These are phyloP conservation scores for Pythium sp. DNA, from an alignment of 352 stramenopile genomes.

Conservation along the genomic window DNA sequence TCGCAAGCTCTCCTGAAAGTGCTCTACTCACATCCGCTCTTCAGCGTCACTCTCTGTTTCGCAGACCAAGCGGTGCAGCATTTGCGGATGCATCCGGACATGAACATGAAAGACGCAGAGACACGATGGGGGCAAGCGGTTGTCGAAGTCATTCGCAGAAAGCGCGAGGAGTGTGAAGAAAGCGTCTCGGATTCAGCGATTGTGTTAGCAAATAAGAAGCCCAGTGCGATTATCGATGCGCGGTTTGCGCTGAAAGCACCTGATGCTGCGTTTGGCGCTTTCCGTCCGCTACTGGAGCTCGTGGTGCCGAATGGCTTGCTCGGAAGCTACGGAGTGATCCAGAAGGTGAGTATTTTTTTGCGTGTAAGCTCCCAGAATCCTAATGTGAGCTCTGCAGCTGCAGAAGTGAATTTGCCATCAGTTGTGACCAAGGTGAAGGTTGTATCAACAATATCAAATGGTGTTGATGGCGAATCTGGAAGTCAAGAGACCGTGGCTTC, in stretches of 20 bases:
- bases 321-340: slow-evolving; percentile 14
- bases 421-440: neutral
- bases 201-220: slow-evolving; percentile 22
- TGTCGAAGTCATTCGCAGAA: slow-evolving; percentile 30
- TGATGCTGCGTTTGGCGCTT: slow-evolving; percentile 33
- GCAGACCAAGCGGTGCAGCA: slow-evolving; percentile 25
- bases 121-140: slow-evolving; percentile 40
- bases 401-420: neutral
- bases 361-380: neutral
- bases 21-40: slow-evolving; percentile 39
- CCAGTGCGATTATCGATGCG: slow-evolving; percentile 24
- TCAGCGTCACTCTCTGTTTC: slow-evolving; percentile 41
- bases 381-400: neutral
- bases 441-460: neutral
- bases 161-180: slow-evolving; percentile 21
- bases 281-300: slow-evolving; percentile 47
- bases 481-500: too few relatives aligned
- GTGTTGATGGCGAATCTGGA: neutral
- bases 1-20: slow-evolving; percentile 39
- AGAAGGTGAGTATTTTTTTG: neutral
- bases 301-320: slow-evolving; percentile 53
- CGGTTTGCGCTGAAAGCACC: slow-evolving; percentile 27
- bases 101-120: slow-evolving; percentile 26
- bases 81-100: slow-evolving; percentile 19
- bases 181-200: neutral